Evolutionary conservation across 352 stramenopile species (phyloP).

Genomic region (Globisporangium heterothallicum): DNA sequence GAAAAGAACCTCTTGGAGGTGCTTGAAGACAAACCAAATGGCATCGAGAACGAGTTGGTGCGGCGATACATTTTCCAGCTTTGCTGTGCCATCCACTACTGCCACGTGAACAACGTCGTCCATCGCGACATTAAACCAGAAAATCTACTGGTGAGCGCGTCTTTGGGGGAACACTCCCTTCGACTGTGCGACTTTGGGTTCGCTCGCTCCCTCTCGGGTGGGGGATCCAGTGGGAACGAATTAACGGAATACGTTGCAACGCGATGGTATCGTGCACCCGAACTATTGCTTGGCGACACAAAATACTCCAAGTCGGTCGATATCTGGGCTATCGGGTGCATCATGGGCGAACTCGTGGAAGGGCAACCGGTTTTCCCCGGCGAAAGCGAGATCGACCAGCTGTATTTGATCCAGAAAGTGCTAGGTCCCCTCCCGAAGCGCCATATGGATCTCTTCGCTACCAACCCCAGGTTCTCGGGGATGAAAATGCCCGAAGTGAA

Average conservation of each 20-base stretch:
- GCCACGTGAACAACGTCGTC: constrained; percentile 95
- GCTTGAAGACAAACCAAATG: constrained; percentile 87
- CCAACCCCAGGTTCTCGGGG: constrained; percentile 88
- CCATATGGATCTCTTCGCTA: constrained; percentile 90
- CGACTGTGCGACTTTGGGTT: constrained; percentile 99
- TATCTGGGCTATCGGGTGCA: constrained; percentile 96
- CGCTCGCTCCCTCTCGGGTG: constrained; percentile 72
- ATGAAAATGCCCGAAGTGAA: constrained; percentile 92
- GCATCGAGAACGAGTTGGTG: constrained; percentile 89
- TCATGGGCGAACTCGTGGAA: constrained; percentile 97
- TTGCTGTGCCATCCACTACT: constrained; percentile 95
- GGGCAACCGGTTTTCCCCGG: constrained; percentile 97
- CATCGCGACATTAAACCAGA: constrained; percentile 99
- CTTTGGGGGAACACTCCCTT: constrained; percentile 91
- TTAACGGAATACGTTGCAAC: constrained; percentile 99
- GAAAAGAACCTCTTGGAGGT: constrained; percentile 95
- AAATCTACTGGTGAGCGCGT: constrained; percentile 96
- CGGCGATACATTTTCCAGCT: constrained; percentile 99
- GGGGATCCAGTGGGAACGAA: constrained; percentile 80
- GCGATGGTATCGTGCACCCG: constrained; percentile 97
- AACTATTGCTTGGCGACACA: constrained; percentile 98
- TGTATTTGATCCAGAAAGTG: constrained; percentile 99
- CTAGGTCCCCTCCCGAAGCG: constrained; percentile 93
- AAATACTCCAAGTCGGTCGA: constrained; percentile 97
- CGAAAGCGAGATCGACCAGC: constrained; percentile 98